Conservation (phyloP, 805 yeast species). For the Wickerhamia fluorescens region DNA sequence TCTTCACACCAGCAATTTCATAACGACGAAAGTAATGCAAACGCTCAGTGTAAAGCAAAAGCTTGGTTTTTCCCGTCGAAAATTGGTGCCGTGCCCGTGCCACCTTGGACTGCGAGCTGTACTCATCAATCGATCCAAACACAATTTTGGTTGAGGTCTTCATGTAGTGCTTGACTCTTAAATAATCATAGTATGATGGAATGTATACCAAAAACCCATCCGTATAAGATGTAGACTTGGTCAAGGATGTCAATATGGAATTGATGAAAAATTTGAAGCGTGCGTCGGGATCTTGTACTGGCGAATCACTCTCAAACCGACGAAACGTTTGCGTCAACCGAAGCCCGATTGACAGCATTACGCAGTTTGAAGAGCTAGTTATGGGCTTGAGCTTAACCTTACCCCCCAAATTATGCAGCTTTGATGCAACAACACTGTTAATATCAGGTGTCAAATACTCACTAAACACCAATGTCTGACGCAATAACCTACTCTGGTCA, state of each 20-base stretch:
- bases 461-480: constrained; percentile 76
- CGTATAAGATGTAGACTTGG: constrained; percentile 52
- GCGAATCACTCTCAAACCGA: constrained; percentile 53
- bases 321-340: constrained; percentile 63
- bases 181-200: constrained; percentile 81
- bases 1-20: constrained; percentile 78
- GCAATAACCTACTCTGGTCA: constrained; percentile 61
- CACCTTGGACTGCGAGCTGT: constrained; percentile 63
- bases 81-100: constrained; percentile 68
- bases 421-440: constrained; percentile 47
- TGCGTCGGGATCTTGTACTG: constrained; percentile 68
- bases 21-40: constrained; percentile 86
- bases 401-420: constrained; percentile 52
- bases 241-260: constrained; percentile 64
- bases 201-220: constrained; percentile 75
- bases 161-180: constrained; percentile 68
- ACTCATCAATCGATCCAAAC: constrained; percentile 76
- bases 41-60: constrained; percentile 89
- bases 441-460: constrained; percentile 77
- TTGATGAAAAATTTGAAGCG: constrained; percentile 76
- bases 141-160: constrained; percentile 54
- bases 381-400: constrained; percentile 48
- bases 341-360: constrained; percentile 59
- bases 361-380: constrained; percentile 40
- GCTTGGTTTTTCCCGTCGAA: constrained; percentile 50